Evolutionary conservation across 202 grass and related monocot genomes (phyloP).

Genomic region (Zizania palustris): DNA sequence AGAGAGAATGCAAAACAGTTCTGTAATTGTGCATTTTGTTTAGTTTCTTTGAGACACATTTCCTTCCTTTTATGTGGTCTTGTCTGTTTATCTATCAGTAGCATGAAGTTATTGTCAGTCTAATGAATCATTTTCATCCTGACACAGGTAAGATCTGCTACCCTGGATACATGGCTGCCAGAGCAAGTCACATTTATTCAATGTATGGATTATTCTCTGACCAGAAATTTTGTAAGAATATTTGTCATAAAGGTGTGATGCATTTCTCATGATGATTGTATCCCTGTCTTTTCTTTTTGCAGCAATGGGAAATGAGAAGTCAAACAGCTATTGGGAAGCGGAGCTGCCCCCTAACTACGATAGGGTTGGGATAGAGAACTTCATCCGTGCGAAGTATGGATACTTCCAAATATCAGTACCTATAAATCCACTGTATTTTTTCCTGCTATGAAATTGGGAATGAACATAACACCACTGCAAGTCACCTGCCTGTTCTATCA

Average conservation of each 20-base stretch:
- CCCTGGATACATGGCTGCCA: constrained; percentile 96
- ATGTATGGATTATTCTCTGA: constrained; percentile 54
- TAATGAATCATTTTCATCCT: constrained; percentile 26
- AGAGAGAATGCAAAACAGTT: neutral
- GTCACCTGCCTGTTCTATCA: neutral
- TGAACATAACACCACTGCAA: neutral
- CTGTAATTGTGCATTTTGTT: neutral
- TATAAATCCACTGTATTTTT: constrained; percentile 18
- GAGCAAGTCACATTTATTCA: constrained; percentile 99
- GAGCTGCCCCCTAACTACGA: constrained; percentile 96
- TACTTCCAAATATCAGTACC: constrained; percentile 7
- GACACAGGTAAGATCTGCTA: constrained; percentile 89
- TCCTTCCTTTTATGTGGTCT: constrained; percentile 7
- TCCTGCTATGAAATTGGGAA: neutral
- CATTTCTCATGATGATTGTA: constrained; percentile 37
- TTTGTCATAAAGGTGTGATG: constrained; percentile 20
- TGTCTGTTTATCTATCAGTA: neutral
- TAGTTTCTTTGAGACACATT: constrained; percentile 3
- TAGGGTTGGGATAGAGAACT: constrained; percentile 98
- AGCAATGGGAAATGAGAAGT: constrained; percentile 99
- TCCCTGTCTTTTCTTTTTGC: constrained; percentile 38
- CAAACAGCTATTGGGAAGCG: constrained; percentile 96
- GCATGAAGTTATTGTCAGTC: constrained; percentile 4
- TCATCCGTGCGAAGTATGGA: constrained; percentile 96
- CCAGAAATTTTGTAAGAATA: constrained; percentile 16